These are phyloP conservation scores for Lentinula sp. DNA, from an alignment of 768 basidiomycete species.

Conservation along the genomic window DNA sequence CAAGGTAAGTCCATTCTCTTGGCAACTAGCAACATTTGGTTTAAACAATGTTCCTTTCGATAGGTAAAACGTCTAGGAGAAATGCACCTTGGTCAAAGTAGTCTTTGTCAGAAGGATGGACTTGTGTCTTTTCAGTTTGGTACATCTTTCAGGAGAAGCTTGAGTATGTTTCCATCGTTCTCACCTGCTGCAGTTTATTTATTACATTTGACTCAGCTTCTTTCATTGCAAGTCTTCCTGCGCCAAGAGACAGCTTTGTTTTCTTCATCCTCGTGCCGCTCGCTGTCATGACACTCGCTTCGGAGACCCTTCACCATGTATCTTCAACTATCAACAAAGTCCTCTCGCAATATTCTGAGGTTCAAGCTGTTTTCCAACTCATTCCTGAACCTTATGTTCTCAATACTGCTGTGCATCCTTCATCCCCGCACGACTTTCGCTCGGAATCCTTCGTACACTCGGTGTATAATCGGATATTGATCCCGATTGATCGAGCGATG, in stretches of 20 bases:
- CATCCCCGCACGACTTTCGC: slow-evolving; percentile 32
- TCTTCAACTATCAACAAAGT: slow-evolving; percentile 58
- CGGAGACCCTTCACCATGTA: slow-evolving; percentile 62
- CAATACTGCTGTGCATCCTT: slow-evolving; percentile 35
- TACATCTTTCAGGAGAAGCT: slow-evolving; percentile 56
- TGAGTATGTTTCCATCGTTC: slow-evolving; percentile 34
- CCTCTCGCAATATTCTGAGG: slow-evolving; percentile 36
- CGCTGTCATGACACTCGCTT: slow-evolving; percentile 55
- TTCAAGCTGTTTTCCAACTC: slow-evolving; percentile 63
- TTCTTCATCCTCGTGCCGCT: slow-evolving; percentile 67
- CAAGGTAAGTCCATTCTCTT: slow-evolving; percentile 36
- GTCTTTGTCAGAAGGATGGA: slow-evolving; percentile 44
- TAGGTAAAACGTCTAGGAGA: slow-evolving; percentile 60
- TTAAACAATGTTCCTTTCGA: background rate
- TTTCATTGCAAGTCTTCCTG: slow-evolving; percentile 39
- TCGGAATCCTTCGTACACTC: slow-evolving; percentile 51
- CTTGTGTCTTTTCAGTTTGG: slow-evolving; percentile 62
- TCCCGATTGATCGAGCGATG: slow-evolving; percentile 55
- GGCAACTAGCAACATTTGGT: background rate
- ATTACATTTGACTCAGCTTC: slow-evolving; percentile 28
- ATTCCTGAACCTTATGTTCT: slow-evolving; percentile 61
- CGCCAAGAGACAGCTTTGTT: slow-evolving; percentile 38
- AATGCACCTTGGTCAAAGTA: slow-evolving; percentile 46
- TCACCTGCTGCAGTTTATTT: background rate
- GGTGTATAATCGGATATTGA: slow-evolving; percentile 67